Evolutionary conservation across 176 grass and related monocot genomes (phyloP), one percentile per base, ranked within the genome.

Genomic region (Avena eriantha): DNA sequence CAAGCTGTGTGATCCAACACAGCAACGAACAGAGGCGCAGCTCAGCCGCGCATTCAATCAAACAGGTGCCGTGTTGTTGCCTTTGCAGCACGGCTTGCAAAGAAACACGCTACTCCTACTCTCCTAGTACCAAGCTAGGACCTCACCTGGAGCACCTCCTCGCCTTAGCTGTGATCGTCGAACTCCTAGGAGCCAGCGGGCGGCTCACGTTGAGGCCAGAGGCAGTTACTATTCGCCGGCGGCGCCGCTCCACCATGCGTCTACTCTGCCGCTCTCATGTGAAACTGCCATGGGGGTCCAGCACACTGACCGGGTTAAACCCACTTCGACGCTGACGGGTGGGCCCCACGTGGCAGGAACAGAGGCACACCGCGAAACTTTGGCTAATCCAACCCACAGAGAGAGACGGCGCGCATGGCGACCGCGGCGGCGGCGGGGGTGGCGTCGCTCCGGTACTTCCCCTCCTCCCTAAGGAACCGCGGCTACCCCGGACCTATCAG

Each of bases 401-500:
- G 64, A 67, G 26, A 77, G 50, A 78, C 88, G 88, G 83, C 50
- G 83, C 74, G 89, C 84, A 90, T 90, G 89, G 85, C 85, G 80
- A 33, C 79, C 7, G 73, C 75, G 39, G 66, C 82, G n/a, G 71
- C 72, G 72, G 73, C 82, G 29, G 73, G 67, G 29, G 67, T 78
- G 29, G 68, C 88, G 34, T 71, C 77, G 73, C 90, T 94, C 47
- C 80, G 87, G 60, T 93, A 68, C 29, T 71, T 87, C 31, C 89
- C 90, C 14, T 76, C 80, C 9, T 71, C 67, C 49, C 17, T 61
- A 22, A 60, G 48, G 36, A 67, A 46, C 72, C 54, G 81, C 68
- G 57, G 19, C 82, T 49, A 12, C 14, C 58, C 61, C 16, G 76
- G 56, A 16, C 7, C 41, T 73, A 36, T 5, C 23, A 12, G 43